These are phyloP conservation scores for Luffa acutangula DNA, from an alignment of 306 rosid species.

Conservation along the genomic window DNA sequence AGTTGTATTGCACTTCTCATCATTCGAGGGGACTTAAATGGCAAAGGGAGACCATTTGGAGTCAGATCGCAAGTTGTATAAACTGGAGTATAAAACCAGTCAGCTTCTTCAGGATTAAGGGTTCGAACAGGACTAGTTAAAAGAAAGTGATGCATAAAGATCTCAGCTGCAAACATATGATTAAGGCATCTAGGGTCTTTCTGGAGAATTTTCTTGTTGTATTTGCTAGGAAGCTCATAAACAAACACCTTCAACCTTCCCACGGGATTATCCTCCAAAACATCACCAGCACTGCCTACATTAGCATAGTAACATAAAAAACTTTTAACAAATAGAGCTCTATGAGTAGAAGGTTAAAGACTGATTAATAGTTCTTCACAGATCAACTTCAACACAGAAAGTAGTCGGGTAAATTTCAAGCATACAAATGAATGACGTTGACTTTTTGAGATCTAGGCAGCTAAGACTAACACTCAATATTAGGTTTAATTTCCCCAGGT, in stretches of 20 bases:
- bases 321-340: not conserved
- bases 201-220: constrained; percentile 91
- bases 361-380: not conserved
- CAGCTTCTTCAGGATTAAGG: constrained; percentile 96
- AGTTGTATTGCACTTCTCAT: constrained; percentile 98
- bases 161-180: constrained; percentile 99
- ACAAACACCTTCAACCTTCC: constrained; percentile 98
- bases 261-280: constrained; percentile 91
- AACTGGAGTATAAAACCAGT: constrained; percentile 97
- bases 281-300: constrained; percentile 98
- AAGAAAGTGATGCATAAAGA: constrained; percentile 92
- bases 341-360: not conserved
- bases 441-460: not conserved
- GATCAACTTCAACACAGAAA: not conserved
- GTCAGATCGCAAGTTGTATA: constrained; percentile 96
- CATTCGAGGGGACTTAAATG: constrained; percentile 94
- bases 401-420: not conserved
- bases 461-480: not conserved
- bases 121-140: constrained; percentile 90
- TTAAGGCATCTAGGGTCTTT: constrained; percentile 90
- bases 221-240: constrained; percentile 97
- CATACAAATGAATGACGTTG: not conserved
- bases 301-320: not conserved
- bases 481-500: not conserved
- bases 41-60: constrained; percentile 94